These are phyloP conservation scores for Penicillium sp. DNA, from an alignment of 2,329 filamentous ascomycete species.

Conservation along the genomic window DNA sequence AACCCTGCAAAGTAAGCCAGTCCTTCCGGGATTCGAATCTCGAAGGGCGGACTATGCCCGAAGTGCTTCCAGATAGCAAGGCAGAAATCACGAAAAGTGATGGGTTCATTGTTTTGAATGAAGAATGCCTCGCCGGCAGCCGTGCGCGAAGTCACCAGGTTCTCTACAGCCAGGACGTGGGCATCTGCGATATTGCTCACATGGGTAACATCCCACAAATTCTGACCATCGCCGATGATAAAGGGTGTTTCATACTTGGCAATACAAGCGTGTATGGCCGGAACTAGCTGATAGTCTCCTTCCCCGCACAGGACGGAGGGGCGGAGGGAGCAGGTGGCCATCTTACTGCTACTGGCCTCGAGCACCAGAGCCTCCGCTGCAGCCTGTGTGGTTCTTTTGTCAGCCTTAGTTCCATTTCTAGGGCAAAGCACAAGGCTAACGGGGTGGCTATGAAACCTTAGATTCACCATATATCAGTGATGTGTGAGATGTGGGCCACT, in stretches of 20 bases:
- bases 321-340: conserved; percentile 47
- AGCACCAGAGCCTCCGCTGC: conserved; percentile 48
- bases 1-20: conserved; percentile 55
- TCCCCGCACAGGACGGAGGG: conserved; percentile 51
- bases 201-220: conserved; percentile 51
- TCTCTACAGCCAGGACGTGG: conserved; percentile 50
- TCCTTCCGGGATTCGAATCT: conserved; percentile 53
- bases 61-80: conserved; percentile 53
- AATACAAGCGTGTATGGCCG: conserved; percentile 50
- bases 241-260: conserved; percentile 48
- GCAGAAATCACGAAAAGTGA: conserved; percentile 50
- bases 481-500: conserved; percentile 41
- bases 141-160: conserved; percentile 43
- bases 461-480: conserved; percentile 52
- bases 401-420: conserved; percentile 8
- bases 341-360: conserved; percentile 34
- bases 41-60: conserved; percentile 52
- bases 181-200: conserved; percentile 51
- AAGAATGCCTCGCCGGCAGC: conserved; percentile 52
- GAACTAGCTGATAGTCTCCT: conserved; percentile 48
- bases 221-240: conserved; percentile 45
- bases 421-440: too few relatives aligned
- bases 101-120: conserved; percentile 52
- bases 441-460: conserved; percentile 33
- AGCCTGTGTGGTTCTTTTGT: conserved; percentile 34